A percentile compares a stretch with the other conserved stretches of the same genome.
phyloP scores from a whole-genome alignment of 805 yeast species.

The Alloascoidea hylecoeti region DNA sequence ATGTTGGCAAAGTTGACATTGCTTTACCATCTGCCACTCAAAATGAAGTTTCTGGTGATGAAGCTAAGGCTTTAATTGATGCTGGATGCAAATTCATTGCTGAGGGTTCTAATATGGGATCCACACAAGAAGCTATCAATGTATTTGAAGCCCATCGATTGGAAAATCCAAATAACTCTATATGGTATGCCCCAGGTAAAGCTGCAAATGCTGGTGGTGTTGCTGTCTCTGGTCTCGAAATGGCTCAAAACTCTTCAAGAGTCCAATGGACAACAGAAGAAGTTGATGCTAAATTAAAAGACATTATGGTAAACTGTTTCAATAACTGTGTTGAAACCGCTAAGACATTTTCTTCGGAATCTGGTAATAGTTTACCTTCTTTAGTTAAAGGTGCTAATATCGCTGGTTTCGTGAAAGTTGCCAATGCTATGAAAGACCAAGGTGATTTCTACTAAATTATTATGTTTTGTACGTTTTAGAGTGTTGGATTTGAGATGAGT shows the following conservation, averaged over 20 bases:
- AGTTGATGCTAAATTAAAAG: conserved; percentile 83
- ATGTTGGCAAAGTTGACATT: conserved; percentile 83
- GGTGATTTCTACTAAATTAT: conserved; percentile 60
- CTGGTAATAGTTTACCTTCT: conserved; percentile 68
- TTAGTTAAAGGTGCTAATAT: conserved; percentile 97
- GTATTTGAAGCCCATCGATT: conserved; percentile 60
- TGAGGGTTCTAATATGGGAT: conserved; percentile 99
- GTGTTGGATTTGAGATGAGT: too few species aligned
- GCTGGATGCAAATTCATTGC: conserved; percentile 90
- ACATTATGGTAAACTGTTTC: conserved; percentile 88
- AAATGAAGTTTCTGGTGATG: conserved; percentile 94
- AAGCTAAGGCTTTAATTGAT: conserved; percentile 87
- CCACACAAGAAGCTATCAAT: conserved; percentile 92
- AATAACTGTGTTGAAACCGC: conserved; percentile 87
- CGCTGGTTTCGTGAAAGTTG: conserved; percentile 98
- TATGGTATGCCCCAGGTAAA: conserved; percentile 99
- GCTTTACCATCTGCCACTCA: conserved; percentile 98
- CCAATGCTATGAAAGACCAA: conserved; percentile 95
- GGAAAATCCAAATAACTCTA: conserved; percentile 22
- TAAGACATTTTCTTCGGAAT: conserved; percentile 58
- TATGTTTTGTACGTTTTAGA: too few species aligned
- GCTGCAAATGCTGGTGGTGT: conserved; percentile 99
- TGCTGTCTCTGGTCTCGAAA: conserved; percentile 95
- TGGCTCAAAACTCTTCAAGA: conserved; percentile 99
- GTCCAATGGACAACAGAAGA: conserved; percentile 82